Evolutionary conservation across 495 filamentous ascomycete genomes (phyloP).

Genomic region (Coniosporium apollinis): DNA sequence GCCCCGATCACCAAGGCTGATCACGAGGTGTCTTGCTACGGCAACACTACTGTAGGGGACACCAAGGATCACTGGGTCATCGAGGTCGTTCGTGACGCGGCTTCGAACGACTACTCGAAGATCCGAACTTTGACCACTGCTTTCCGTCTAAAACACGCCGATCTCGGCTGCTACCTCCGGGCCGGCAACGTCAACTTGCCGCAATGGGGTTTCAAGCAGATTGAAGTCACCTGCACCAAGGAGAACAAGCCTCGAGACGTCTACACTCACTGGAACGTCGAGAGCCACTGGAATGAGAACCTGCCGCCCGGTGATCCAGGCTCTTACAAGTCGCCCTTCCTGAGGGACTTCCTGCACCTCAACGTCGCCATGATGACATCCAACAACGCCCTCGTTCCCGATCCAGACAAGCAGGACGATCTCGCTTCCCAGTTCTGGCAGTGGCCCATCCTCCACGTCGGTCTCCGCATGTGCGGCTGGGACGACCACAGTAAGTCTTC

Average conservation of each 20-base stretch:
- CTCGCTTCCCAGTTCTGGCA: constrained; percentile 96
- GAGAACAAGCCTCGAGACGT: constrained; percentile 81
- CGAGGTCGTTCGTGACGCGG: constrained; percentile 79
- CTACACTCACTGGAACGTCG: constrained; percentile 98
- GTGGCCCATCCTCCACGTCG: constrained; percentile 91
- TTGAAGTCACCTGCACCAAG: constrained; percentile 90
- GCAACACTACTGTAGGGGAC: constrained; percentile 91
- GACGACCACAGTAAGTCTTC: constrained; percentile 50
- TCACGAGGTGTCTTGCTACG: constrained; percentile 86
- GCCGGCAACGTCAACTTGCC: constrained; percentile 94
- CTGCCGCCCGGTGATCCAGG: constrained; percentile 80
- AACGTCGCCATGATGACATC: constrained; percentile 99
- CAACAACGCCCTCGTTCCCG: constrained; percentile 93
- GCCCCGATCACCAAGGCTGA: constrained; percentile 83
- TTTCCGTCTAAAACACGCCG: constrained; percentile 73
- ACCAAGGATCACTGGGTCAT: constrained; percentile 96
- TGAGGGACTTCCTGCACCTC: constrained; percentile 90
- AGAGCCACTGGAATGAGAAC: constrained; percentile 85
- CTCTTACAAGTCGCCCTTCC: constrained; percentile 89
- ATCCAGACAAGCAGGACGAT: constrained; percentile 98
- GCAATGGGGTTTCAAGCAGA: constrained; percentile 99
- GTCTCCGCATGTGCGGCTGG: constrained; percentile 96
- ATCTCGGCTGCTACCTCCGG: constrained; percentile 80
- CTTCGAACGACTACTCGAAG: constrained; percentile 68
- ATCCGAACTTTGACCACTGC: constrained; percentile 85